phyloP scores from a whole-genome alignment of 1,139 yeast species.

The Candida neerlandica region DNA sequence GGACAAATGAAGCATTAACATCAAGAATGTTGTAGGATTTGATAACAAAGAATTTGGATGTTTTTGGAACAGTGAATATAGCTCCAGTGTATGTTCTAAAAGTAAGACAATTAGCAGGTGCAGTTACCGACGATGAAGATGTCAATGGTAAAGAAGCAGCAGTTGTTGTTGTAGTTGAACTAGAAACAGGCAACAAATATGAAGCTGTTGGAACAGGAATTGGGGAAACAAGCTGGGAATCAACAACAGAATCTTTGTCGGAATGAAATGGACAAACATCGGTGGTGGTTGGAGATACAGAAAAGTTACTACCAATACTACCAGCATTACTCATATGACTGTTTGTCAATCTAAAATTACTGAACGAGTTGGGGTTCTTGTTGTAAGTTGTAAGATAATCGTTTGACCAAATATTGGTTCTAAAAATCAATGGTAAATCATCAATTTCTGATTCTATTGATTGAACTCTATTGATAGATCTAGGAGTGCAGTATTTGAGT shows the following conservation, averaged over 20 bases:
- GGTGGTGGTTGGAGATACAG: constrained; percentile 1
- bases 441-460: constrained; percentile 20
- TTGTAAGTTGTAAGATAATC: constrained; percentile 1
- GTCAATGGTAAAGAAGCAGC: background rate
- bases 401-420: constrained; percentile 28
- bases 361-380: constrained; percentile 2
- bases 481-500: constrained; percentile 19
- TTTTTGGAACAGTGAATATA: constrained; percentile 18
- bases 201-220: background rate
- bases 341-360: constrained; percentile 1
- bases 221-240: background rate
- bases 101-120: constrained; percentile 13
- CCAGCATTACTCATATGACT: background rate
- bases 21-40: constrained; percentile 55
- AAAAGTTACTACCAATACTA: background rate
- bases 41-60: constrained; percentile 54
- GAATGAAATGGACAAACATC: background rate
- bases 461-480: constrained; percentile 24
- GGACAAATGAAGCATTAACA: constrained; percentile 49
- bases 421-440: constrained; percentile 16
- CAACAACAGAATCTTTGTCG: background rate
- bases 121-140: background rate
- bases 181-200: background rate
- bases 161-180: background rate
- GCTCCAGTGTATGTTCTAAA: constrained; percentile 28